These are phyloP conservation scores for Rhypophila decipiens DNA, from an alignment of 495 filamentous ascomycete species.

Conservation along the genomic window DNA sequence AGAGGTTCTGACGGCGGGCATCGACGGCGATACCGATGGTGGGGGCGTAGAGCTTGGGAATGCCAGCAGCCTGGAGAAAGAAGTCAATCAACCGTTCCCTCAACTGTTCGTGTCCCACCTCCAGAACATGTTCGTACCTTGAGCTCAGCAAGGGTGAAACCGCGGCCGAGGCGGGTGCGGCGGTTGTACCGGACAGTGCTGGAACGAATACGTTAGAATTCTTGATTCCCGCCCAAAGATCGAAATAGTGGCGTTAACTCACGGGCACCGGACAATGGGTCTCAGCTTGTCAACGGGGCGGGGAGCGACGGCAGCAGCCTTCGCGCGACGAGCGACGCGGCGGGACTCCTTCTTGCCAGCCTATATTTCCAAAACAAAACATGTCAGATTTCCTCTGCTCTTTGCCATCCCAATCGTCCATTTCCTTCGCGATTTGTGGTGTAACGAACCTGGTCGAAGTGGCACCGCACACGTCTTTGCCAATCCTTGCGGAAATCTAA, in stretches of 20 bases:
- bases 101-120: background rate
- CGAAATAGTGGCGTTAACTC: constrained; percentile 10
- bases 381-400: constrained; percentile 24
- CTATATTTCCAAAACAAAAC: constrained; percentile 46
- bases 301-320: constrained; percentile 90
- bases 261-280: constrained; percentile 88
- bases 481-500: constrained; percentile 99
- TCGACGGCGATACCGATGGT: constrained; percentile 97
- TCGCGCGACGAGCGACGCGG: constrained; percentile 79
- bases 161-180: constrained; percentile 89
- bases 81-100: constrained; percentile 8
- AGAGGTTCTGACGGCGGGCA: constrained; percentile 92
- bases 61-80: constrained; percentile 77
- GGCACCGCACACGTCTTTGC: constrained; percentile 94
- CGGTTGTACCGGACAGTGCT: constrained; percentile 89
- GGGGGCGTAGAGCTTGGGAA: constrained; percentile 86
- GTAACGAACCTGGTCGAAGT: constrained; percentile 93
- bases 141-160: constrained; percentile 93
- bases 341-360: constrained; percentile 89
- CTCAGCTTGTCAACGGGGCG: constrained; percentile 95
- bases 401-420: constrained; percentile 1
- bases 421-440: background rate
- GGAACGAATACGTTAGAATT: constrained; percentile 15
- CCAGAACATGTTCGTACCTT: constrained; percentile 59
- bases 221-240: background rate